phyloP scores from a whole-genome alignment of 108 stramenopile genomes.

The Fragilaria crotonensis region DNA sequence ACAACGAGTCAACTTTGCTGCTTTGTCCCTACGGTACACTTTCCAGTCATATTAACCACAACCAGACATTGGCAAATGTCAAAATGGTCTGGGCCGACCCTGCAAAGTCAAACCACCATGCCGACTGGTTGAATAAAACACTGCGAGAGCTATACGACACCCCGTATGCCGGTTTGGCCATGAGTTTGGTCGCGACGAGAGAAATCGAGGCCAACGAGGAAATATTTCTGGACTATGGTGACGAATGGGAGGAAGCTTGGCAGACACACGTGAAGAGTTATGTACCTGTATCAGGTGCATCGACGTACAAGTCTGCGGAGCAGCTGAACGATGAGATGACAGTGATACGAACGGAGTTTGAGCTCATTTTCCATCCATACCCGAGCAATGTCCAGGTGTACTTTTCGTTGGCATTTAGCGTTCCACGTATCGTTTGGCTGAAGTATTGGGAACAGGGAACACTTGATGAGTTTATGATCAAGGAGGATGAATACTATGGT shows the following conservation, averaged over 20 bases:
- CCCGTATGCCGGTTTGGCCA: slow-evolving; percentile 30
- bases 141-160: slow-evolving; percentile 38
- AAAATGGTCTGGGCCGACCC: slow-evolving; percentile 45
- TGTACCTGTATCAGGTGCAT: not conserved
- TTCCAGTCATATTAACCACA: slow-evolving; percentile 66
- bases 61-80: slow-evolving; percentile 49
- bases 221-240: slow-evolving; percentile 74
- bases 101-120: slow-evolving; percentile 13
- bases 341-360: not conserved
- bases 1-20: slow-evolving; percentile 40
- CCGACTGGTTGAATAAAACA: slow-evolving; percentile 55
- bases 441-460: not conserved
- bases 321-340: slow-evolving; percentile 13
- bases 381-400: slow-evolving; percentile 5
- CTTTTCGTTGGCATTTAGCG: not conserved
- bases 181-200: slow-evolving; percentile 56
- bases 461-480: not conserved
- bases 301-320: not conserved
- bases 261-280: slow-evolving; percentile 25
- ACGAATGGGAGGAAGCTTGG: slow-evolving; percentile 76
- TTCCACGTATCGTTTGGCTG: not conserved
- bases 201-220: slow-evolving; percentile 63
- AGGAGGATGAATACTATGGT: not conserved
- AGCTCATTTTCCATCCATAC: slow-evolving; percentile 5
- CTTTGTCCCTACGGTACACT: slow-evolving; percentile 70